Evolutionary conservation across 2,329 filamentous ascomycete genomes (phyloP), one percentile per base, ranked within the genome.

Genomic region (Pseudogymnoascus verrucosus): DNA sequence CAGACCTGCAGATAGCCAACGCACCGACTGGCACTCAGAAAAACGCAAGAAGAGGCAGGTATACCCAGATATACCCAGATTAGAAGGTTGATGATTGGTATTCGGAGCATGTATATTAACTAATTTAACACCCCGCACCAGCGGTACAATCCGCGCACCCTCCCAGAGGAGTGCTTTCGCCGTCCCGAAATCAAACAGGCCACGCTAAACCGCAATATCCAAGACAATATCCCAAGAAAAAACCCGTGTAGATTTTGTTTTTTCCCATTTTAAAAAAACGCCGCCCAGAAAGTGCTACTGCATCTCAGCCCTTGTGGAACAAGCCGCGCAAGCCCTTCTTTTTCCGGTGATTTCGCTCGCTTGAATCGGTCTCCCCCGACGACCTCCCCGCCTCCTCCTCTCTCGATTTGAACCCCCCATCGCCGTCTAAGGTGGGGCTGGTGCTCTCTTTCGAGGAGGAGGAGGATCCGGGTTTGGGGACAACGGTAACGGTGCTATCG

Each of bases 331-430:
- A 61, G 2, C 54, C 26, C 51, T 16, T 37, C 54, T 36, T 60
- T 28, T 19, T 60, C 12, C n/a, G 28, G 54, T 14, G 26, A 26
- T 26, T 26, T 19, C 34, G 19, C 54, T 60, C 54, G 16, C 54
- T 34, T 36, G 28, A 60, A 12, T 37, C 28, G 2, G n/a, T 36
- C 6, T 60, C 54, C 26, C 54, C 28, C 34, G 34, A 34, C 26
- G 8, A 59, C 51, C 31, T 36, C 23, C 51, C 7, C 23, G 16
- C 28, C 65, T 71, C 60, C 16, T 71, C 60, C 61, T 66, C 47
- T 67, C 66, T n/a, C 62, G 64, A 7, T 34, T 64, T 47, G 28
- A 26, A 60, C 21, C 65, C 59, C 8, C 39, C 44, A 36, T 64
- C 62, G 12, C 63, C 51, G 21, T 63, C 47, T 39, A 21, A 6